Base-by-base conservation (phyloP, 202 grass and related monocot species). In the Saccharum hybrid region DNA sequence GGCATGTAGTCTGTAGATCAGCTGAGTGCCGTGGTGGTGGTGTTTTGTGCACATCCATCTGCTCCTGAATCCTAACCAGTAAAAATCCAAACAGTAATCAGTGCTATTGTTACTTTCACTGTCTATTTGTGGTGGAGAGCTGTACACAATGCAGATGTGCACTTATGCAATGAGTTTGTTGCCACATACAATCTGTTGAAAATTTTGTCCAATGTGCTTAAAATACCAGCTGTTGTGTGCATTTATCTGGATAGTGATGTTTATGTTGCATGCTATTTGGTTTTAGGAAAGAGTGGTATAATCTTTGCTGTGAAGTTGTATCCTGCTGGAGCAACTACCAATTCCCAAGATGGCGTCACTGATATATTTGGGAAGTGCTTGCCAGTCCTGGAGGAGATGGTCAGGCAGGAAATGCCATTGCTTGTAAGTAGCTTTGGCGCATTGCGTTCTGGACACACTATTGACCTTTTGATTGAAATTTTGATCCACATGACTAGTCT, bases 301-400 rank as follows among this genome's bases (percentile, higher is more conserved):
- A 83, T 98, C 54, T 92, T 87, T 77, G 89, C 89, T 66, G 91
- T 98, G 30, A 98, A 98, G 84, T 30, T 98, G 41, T 96, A 98
- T 84, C 96, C 96, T 84, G 93, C 93, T 41, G 91, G 93, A 81
- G 96, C 91, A 85, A 98, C 93, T 52, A 98, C 96, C 7, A 98
- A 98, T 87, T 98, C 96, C 73, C 93, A 96, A 88, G 88, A 98
- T 52, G 93, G 93, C 2, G 96, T 98, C 48, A 96, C 93, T 56
- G 87, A 94, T 87, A 77, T 97, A 64, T 77, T 93, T 72, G 93
- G 87, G 57, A 95, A 98, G 51, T 98, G 96, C 60, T 75, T 96
- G 68, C 89, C 89, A 70, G 91, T 98, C 28, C 85, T 98, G 6
- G 93, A 96, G 76, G 90, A 96, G 57, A 96, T 98, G 96, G 81